phyloP scores from a whole-genome alignment of 371 early-diverging fungal genomes.

The Mycotypha africana region DNA sequence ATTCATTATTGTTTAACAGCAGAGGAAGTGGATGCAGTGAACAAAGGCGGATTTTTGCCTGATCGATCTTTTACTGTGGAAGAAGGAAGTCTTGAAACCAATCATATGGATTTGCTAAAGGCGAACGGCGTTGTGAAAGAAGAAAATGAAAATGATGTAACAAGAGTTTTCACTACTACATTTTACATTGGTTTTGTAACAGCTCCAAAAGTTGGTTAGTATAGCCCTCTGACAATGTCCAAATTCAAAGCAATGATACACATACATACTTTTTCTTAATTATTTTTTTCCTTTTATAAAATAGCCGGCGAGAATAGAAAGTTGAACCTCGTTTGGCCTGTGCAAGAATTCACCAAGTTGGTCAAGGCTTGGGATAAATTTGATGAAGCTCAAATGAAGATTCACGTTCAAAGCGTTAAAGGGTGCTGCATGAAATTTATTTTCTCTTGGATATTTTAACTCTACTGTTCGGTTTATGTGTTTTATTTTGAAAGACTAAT shows the following conservation, averaged over 20 bases:
- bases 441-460: background rate
- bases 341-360: conserved; percentile 72
- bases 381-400: conserved; percentile 64
- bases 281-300: background rate
- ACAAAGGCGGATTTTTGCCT: conserved; percentile 51
- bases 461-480: background rate
- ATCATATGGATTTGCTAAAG: conserved; percentile 27
- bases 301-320: conserved; percentile 46
- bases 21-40: conserved; percentile 60
- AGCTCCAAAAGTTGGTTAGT: conserved; percentile 48
- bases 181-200: conserved; percentile 88
- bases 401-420: conserved; percentile 67
- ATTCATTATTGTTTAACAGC: conserved; percentile 55
- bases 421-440: conserved; percentile 40
- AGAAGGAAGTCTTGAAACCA: conserved; percentile 37
- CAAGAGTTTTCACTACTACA: conserved; percentile 62
- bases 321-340: conserved; percentile 75
- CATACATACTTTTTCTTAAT: background rate
- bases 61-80: conserved; percentile 28
- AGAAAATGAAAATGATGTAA: conserved; percentile 25
- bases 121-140: conserved; percentile 25
- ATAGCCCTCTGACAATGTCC: no score
- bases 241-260: no score
- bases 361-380: conserved; percentile 79
- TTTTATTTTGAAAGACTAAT: background rate